phyloP scores from a whole-genome alignment of 2,329 filamentous ascomycete species.

The Penicillium sumatraense region DNA sequence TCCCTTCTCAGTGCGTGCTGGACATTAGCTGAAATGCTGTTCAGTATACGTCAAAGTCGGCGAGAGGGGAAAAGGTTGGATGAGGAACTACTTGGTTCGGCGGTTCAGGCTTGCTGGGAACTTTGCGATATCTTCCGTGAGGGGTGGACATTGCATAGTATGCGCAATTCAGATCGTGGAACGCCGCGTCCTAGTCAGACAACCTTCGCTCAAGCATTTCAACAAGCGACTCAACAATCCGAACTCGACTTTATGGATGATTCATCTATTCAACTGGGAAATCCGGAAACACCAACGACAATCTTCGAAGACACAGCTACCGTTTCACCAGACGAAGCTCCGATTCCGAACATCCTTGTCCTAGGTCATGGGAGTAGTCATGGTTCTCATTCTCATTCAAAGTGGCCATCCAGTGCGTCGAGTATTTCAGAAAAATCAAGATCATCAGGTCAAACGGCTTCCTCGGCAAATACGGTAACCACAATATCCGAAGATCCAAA shows the following conservation, averaged over 20 bases:
- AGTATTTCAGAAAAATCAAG: constrained; percentile 81
- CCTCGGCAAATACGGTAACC: constrained; percentile 50
- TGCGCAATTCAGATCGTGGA: constrained; percentile 72
- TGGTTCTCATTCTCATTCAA: constrained; percentile 51
- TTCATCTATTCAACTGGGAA: constrained; percentile 30
- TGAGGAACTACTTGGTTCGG: constrained; percentile 82
- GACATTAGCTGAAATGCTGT: constrained; percentile 89
- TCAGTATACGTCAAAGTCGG: constrained; percentile 82
- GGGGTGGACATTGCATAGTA: constrained; percentile 80
- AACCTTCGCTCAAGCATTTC: constrained; percentile 66
- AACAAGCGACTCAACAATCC: constrained; percentile 54
- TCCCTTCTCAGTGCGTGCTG: constrained; percentile 84
- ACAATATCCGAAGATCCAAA: constrained; percentile 70
- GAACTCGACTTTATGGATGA: constrained; percentile 38
- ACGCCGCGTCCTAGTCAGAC: constrained; percentile 83
- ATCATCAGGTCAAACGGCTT: constrained; percentile 54
- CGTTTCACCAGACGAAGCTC: constrained; percentile 77
- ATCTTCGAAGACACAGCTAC: constrained; percentile 93
- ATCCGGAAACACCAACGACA: constrained; percentile 88
- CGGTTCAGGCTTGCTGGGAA: constrained; percentile 93
- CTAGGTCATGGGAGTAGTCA: constrained; percentile 72
- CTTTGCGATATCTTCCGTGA: constrained; percentile 91
- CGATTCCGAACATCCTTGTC: constrained; percentile 85
- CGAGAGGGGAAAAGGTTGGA: constrained; percentile 74
- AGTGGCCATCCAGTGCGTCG: constrained; percentile 82